Base-by-base conservation (phyloP, 2,329 filamentous ascomycete genomes). In the Hortaea sp. region DNA sequence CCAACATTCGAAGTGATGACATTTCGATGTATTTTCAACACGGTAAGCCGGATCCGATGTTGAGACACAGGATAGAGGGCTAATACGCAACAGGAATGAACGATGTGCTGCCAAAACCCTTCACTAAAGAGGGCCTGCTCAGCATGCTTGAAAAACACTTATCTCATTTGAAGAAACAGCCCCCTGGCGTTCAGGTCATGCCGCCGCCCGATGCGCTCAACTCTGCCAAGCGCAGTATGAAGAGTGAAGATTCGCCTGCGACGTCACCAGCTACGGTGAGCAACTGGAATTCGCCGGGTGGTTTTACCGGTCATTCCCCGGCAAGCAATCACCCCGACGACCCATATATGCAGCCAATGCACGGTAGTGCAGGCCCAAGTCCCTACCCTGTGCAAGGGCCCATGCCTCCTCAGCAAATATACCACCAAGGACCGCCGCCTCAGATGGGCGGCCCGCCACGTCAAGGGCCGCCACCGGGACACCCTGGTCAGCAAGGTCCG, bases 11-110 rank as follows among this genome's bases (percentile, higher is more conserved):
- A 53, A 89, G 88, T 50, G 90, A 95, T 59, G 92, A 98, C 63
- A 94, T 97, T 51, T 86, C 90, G 45, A 89, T 94, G 70, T 98
- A 98, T 64, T 97, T 95, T 70, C 83, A 90, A 59, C 89, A 94
- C 69, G 92, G 89, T 92, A 76, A 72, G 83, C 60, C 9, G 9
- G 29, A 11, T 27, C 42, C 7, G 27, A 11, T 9, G 13, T 39
- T 10, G n/a, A 39, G 37, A 10, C 13, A 27, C 7, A 39, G 37
- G n/a, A 5, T 12, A 6, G 30, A 9, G 28, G 20, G 45, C 50
- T 48, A 39, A 49, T 32, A 31, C 30, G 27, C 13, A 1, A 5
- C 56, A 95, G 89, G 90, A 39, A 95, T 98, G 89, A 94, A 95
- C 61, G 92, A 95, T 61, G 90, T 98, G 12, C 71, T 98, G 49